phyloP scores from a whole-genome alignment of 805 yeast species.

The Cyberlindnera subsufficiens region DNA sequence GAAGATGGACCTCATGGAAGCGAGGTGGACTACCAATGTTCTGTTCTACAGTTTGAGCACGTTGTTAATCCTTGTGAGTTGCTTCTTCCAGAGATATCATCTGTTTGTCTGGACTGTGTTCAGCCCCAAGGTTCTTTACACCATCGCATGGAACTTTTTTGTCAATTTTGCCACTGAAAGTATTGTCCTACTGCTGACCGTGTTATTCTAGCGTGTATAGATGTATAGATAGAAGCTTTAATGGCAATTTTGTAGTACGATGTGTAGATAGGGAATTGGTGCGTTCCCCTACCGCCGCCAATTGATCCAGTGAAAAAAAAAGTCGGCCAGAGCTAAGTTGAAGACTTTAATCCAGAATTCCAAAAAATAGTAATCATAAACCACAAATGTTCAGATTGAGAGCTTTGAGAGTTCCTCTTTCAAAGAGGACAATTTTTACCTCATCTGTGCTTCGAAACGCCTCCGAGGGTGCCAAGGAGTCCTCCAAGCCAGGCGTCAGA shows the following conservation, averaged over 20 bases:
- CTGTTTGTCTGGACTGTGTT: slow-evolving; percentile 97
- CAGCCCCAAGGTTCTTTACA: slow-evolving; percentile 84
- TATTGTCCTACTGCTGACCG: slow-evolving; percentile 3
- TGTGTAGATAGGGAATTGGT: too few species aligned
- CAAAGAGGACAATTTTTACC: slow-evolving; percentile 12
- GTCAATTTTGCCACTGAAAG: slow-evolving; percentile 32
- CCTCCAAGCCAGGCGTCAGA: slow-evolving; percentile 8
- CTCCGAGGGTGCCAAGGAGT: slow-evolving; percentile 3
- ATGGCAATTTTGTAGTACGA: too few species aligned
- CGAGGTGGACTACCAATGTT: slow-evolving; percentile 15
- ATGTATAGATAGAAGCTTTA: too few species aligned
- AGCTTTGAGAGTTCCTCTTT: background rate
- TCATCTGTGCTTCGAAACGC: slow-evolving; percentile 10
- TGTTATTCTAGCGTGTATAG: slow-evolving; percentile 1
- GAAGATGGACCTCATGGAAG: slow-evolving; percentile 31
- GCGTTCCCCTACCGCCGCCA: too few species aligned
- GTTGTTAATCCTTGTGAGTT: slow-evolving; percentile 56
- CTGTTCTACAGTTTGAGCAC: slow-evolving; percentile 58
- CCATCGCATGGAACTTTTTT: slow-evolving; percentile 65
- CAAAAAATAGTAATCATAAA: too few species aligned
- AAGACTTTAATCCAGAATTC: too few species aligned
- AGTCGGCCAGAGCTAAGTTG: too few species aligned
- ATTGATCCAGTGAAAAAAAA: too few species aligned
- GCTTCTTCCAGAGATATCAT: slow-evolving; percentile 73
- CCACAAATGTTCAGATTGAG: slow-evolving; percentile 3